A percentile compares a stretch with the other conserved stretches of the same genome.
Conservation (phyloP, 768 basidiomycete genomes). For the Leucosporidium scottii region DNA sequence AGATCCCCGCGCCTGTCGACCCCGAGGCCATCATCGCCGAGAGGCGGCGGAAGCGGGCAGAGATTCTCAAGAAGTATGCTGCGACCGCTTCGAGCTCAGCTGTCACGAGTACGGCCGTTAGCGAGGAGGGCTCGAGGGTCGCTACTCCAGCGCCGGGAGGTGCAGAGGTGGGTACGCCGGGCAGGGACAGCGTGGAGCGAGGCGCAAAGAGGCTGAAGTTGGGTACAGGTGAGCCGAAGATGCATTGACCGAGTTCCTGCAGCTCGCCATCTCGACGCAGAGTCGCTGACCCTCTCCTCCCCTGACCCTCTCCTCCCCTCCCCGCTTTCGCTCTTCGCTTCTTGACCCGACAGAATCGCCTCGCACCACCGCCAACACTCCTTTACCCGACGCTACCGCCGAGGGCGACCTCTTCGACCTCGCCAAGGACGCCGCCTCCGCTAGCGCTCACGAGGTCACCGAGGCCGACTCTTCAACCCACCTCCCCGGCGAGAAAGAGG, state of each 20-base stretch:
- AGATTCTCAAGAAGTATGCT: slow-evolving; percentile 69
- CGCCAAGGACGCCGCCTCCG: slow-evolving; percentile 5
- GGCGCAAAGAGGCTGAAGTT: slow-evolving; percentile 17
- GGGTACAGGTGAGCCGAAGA: slow-evolving; percentile 13
- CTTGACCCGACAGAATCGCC: slow-evolving; percentile 6
- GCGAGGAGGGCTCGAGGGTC: neutral
- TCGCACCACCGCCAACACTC: neutral
- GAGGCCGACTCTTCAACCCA: slow-evolving; percentile 42
- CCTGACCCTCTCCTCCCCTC: too few species aligned
- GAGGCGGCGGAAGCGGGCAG: slow-evolving; percentile 63
- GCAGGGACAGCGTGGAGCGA: slow-evolving; percentile 15
- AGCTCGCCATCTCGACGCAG: too few species aligned
- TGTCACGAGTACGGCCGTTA: neutral
- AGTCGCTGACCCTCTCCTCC: neutral
- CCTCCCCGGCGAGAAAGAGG: slow-evolving; percentile 52
- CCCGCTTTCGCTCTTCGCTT: neutral
- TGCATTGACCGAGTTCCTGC: too few species aligned
- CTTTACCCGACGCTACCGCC: neutral
- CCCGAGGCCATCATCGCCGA: slow-evolving; percentile 54
- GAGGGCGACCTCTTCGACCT: slow-evolving; percentile 4
- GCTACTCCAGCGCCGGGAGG: neutral
- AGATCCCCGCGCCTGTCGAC: slow-evolving; percentile 54
- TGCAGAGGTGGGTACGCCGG: slow-evolving; percentile 2
- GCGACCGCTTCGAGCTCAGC: too few species aligned
- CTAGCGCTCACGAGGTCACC: neutral